These are phyloP conservation scores for Clavispora vitiphila DNA, from an alignment of 805 yeast genomes.

Conservation along the genomic window DNA sequence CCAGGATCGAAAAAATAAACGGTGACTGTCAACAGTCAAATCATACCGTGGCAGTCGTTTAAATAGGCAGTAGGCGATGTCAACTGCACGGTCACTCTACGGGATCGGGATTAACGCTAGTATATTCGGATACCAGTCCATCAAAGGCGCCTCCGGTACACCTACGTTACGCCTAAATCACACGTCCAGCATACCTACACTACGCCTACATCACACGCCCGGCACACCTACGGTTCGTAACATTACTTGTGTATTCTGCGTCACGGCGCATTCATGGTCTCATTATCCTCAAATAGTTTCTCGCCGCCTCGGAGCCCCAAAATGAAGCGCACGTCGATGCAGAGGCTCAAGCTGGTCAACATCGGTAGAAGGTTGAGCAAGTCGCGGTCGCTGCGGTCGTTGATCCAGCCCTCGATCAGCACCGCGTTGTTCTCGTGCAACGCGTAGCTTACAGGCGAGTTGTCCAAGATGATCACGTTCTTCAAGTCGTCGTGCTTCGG, in stretches of 20 bases:
- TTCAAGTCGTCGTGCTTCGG: slow-evolving; percentile 67
- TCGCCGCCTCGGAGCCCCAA: slow-evolving; percentile 75
- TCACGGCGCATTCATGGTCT: not conserved
- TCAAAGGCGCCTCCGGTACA: too few relatives aligned
- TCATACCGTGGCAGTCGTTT: too few relatives aligned
- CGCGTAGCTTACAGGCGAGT: slow-evolving; percentile 87
- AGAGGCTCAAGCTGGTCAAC: slow-evolving; percentile 65
- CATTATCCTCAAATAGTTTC: slow-evolving; percentile 42
- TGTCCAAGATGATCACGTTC: slow-evolving; percentile 76
- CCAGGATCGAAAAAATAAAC: too few relatives aligned
- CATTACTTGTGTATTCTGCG: too few relatives aligned
- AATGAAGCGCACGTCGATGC: slow-evolving; percentile 79
- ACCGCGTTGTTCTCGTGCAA: slow-evolving; percentile 84
- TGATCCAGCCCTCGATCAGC: slow-evolving; percentile 95
- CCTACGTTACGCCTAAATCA: too few relatives aligned
- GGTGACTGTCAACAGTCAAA: too few relatives aligned
- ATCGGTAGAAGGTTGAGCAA: slow-evolving; percentile 78
- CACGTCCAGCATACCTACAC: too few relatives aligned
- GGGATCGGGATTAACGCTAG: too few relatives aligned
- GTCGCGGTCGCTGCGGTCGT: slow-evolving; percentile 88
- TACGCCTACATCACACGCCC: not conserved
- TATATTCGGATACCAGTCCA: too few relatives aligned
- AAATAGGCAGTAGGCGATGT: too few relatives aligned
- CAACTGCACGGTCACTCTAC: too few relatives aligned
- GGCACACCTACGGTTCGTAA: too few relatives aligned